Evolutionary conservation across 179 eudicot species (phyloP), one percentile per base, ranked within the genome.

Genomic region (Actinidia arguta): DNA sequence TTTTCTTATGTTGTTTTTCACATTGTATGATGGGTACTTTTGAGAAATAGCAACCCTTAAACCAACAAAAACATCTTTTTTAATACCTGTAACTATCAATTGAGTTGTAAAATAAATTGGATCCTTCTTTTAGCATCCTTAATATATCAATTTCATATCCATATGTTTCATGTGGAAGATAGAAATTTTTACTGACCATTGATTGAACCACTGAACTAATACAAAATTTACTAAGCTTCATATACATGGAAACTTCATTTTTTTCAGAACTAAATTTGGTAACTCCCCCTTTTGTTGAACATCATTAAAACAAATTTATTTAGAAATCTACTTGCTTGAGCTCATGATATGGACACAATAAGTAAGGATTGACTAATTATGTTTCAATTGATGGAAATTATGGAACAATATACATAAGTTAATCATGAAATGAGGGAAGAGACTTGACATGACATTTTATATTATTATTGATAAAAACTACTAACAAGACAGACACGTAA

Each of bases 91-190:
- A 79, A 42, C 78, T 68, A 78, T 83, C 64, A 78, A 48, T 67
- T n/a, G 54, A 59, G 64, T 17, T 76, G 76, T 76, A 52, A 51
- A 52, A 68, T 54, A 52, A 46, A 58, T 48, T 82, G 27, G 47
- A 20, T 22, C 73, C 54, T 75, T 74, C 11, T 59, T 24, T 68
- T 25, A 46, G 20, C 68, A 66, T 27, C 46, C 8, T 9, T 5
- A 12, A 48, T 71, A 48, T 47, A 73, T 73, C 51, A 14, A 51
- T 61, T 77, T 81, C 36, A 54, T 54, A 17, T 73, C 55, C 84
- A 78, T 75, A 42, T 64, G 36, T 78, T 66, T 73, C 56, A 7
- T 78, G 83, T 85, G 82, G 78, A 55, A 24, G 73, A 63, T 82
- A 55, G 24, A 78, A 55, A 63, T 66, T 78, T 63, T 75, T 69